Evolutionary conservation across 305 asterid species (phyloP), one percentile per base, ranked within the genome.

Genomic region (Fraxinus albicans): DNA sequence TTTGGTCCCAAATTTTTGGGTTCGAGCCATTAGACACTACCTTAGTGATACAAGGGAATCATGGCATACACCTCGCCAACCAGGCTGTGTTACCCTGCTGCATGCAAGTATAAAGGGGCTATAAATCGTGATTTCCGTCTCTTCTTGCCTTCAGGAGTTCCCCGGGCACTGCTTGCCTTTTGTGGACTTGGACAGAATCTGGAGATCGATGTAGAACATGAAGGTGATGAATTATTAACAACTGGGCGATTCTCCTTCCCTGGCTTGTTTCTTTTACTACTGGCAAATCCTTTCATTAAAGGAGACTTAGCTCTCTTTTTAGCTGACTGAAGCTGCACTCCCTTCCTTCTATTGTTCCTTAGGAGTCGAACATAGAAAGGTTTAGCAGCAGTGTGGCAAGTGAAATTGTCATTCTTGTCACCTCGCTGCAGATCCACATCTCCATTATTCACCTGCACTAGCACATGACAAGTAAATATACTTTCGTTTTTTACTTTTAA

Each of bases 141-240:
- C 88, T 91, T 96, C 87, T 96, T 96, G 78, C 93, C 91, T 33
- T 93, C 95, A 73, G 99, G 97, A 50, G 97, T 93, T 77, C 89
- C 84, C 85, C 88, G 86, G 6, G 79, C 44, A 6, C 84, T 82
- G 69, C 90, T 88, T 77, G 85, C 73, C 79, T 91, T 93, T 50
- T 95, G 89, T 13, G 85, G 40, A 80, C 77, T 85, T 47, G 82
- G 31, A 0, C 92, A 82, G 27, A 55, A 55, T 55, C 67, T 53
- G 9, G 25, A 53, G 65, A 10, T n/a, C 8, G 67, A 55, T 78
- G 84, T 35, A 34, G 89, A 86, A 40, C 81, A 53, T 13, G 97
- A 86, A 83, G 94, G 87, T 8, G 95, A 86, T 82, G 87, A 76
- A 82, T 73, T 42, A 76, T 77, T 50, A 77, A 35, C 75, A 36